Evolutionary conservation across 345 rosid species (phyloP).

Genomic region (Gossypium bickii): DNA sequence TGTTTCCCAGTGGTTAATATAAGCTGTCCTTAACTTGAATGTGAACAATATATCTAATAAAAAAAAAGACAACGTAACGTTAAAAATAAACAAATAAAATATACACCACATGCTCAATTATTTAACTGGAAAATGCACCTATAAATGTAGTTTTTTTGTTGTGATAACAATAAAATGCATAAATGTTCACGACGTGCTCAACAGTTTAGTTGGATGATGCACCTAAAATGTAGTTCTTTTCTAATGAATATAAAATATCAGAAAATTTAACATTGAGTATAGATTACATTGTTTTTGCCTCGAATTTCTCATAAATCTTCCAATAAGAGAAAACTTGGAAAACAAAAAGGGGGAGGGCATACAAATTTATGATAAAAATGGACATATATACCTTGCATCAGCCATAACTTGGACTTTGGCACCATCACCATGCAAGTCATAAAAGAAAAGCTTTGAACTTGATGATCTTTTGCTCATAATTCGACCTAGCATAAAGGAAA

Average conservation of each 20-base stretch:
- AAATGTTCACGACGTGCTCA: neutral
- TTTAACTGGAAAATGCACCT: neutral
- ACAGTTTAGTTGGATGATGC: neutral
- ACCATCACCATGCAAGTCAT: slow-evolving; percentile 69
- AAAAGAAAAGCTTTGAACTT: slow-evolving; percentile 81
- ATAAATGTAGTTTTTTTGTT: neutral
- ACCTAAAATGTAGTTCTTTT: neutral
- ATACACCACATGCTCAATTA: neutral
- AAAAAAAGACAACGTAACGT: neutral
- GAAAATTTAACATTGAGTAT: neutral
- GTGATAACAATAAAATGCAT: neutral
- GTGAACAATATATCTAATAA: neutral
- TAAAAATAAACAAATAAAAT: neutral
- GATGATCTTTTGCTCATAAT: slow-evolving; percentile 89
- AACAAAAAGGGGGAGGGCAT: neutral
- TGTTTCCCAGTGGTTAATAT: neutral
- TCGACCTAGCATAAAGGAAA: slow-evolving; percentile 46
- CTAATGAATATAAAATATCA: neutral
- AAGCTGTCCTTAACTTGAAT: neutral
- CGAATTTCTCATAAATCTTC: neutral
- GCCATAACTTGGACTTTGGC: slow-evolving; percentile 93
- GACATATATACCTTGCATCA: slow-evolving; percentile 61
- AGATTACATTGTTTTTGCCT: neutral
- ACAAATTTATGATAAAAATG: neutral
- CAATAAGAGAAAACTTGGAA: neutral